phyloP scores from a whole-genome alignment of 2,329 filamentous ascomycete genomes.

The Hypoxylon sp. region DNA sequence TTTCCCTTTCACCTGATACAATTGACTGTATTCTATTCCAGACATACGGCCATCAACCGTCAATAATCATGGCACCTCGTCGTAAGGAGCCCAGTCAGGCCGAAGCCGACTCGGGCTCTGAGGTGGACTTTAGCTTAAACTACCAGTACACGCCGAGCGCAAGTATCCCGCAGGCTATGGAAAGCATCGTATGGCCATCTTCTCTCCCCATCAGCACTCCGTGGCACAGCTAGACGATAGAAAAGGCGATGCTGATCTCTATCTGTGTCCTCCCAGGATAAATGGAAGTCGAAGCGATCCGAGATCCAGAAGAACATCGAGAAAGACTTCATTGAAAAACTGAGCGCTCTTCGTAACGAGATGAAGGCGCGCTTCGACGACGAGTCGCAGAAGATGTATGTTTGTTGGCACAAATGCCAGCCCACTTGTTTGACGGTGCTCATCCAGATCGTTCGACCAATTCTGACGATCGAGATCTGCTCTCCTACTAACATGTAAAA shows the following conservation, averaged over 20 bases:
- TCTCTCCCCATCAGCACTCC: background rate
- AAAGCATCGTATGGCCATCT: slow-evolving; percentile 47
- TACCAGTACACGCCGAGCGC: slow-evolving; percentile 14
- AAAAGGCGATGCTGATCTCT: slow-evolving; percentile 28
- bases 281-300: slow-evolving; percentile 43
- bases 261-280: slow-evolving; percentile 39
- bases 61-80: slow-evolving; percentile 27
- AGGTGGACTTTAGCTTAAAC: slow-evolving; percentile 24
- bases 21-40: background rate
- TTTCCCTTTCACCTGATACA: background rate
- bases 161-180: slow-evolving; percentile 42
- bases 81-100: slow-evolving; percentile 33
- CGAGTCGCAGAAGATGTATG: slow-evolving; percentile 45
- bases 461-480: background rate
- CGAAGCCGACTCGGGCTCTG: slow-evolving; percentile 36
- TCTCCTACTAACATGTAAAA: slow-evolving; percentile 13
- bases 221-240: background rate
- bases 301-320: slow-evolving; percentile 40
- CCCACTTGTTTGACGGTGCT: background rate
- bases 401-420: background rate
- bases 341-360: slow-evolving; percentile 33
- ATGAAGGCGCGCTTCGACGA: slow-evolving; percentile 42
- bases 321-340: slow-evolving; percentile 36
- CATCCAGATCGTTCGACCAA: too few species aligned
- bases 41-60: background rate